Conservation (phyloP, 148 eudicot species). For the Silene conica region DNA sequence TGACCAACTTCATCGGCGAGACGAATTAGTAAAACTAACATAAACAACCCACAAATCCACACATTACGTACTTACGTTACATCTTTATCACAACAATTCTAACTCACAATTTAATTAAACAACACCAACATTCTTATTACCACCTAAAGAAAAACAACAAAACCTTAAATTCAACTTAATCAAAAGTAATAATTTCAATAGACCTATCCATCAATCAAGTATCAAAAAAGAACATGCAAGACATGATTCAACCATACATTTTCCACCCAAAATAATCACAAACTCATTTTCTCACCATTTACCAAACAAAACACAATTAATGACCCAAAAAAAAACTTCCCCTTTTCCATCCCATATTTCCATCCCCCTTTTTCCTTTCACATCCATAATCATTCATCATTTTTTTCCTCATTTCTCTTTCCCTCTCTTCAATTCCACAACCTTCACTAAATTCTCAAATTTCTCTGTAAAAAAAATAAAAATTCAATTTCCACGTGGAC, state of each 20-base stretch:
- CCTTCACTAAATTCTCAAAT: neutral
- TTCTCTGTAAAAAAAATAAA: neutral
- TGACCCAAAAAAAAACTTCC: neutral
- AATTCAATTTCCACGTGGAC: slow-evolving; percentile 25
- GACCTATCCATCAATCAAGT: neutral
- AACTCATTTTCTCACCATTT: neutral
- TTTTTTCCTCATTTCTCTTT: slow-evolving; percentile 8
- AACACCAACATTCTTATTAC: too few relatives aligned
- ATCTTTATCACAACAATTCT: too few relatives aligned
- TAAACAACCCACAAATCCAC: too few relatives aligned
- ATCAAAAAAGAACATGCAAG: slow-evolving; percentile 1
- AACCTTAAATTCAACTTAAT: neutral
- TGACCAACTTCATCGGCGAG: too few relatives aligned
- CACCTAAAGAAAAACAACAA: too few relatives aligned
- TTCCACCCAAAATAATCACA: neutral
- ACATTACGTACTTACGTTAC: fast-evolving
- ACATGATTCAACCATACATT: neutral
- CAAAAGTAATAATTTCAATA: too few relatives aligned
- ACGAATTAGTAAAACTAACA: too few relatives aligned
- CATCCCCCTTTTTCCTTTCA: too few relatives aligned
- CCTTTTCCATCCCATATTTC: too few relatives aligned
- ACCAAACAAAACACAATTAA: neutral
- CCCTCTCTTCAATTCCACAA: slow-evolving; percentile 11
- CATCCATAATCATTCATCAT: neutral
- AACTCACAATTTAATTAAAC: too few relatives aligned